Evolutionary conservation across 768 basidiomycete species (phyloP).

Genomic region (Tubosaeta sp.): DNA sequence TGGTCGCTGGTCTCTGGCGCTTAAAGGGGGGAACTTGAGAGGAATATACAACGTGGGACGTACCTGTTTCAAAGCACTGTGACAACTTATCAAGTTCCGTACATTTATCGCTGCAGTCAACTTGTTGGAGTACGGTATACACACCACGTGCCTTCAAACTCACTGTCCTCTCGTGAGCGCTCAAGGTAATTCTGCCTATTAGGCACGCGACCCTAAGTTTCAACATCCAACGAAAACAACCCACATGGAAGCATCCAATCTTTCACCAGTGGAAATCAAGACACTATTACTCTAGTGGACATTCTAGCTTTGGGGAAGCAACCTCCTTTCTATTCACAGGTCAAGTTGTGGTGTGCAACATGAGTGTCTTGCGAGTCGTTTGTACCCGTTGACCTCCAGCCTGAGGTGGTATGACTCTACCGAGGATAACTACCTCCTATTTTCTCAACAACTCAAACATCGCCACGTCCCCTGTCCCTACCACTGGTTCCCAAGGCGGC

Average conservation of each 20-base stretch:
- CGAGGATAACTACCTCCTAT: slow-evolving; percentile 31
- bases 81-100: no score
- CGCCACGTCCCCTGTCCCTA: slow-evolving; percentile 52
- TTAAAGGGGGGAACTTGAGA: no score
- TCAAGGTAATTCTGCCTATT: no score
- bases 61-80: not conserved
- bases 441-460: slow-evolving; percentile 34
- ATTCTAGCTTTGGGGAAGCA: slow-evolving; percentile 46
- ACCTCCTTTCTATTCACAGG: slow-evolving; percentile 54
- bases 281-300: slow-evolving; percentile 42
- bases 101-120: no score
- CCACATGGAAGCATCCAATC: slow-evolving; percentile 47
- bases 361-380: slow-evolving; percentile 22
- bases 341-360: slow-evolving; percentile 57
- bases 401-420: slow-evolving; percentile 52
- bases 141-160: no score
- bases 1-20: not conserved
- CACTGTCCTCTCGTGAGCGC: no score
- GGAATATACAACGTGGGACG: not conserved
- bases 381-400: not conserved
- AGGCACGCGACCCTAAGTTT: no score
- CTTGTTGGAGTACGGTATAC: no score
- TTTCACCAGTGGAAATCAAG: slow-evolving; percentile 45
- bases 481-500: slow-evolving; percentile 23
- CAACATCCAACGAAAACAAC: slow-evolving; percentile 55